A percentile compares a stretch with the other conserved stretches of the same genome.
Evolutionary conservation across 768 basidiomycete species (phyloP).

Genomic region (Naganishia antarctica): DNA sequence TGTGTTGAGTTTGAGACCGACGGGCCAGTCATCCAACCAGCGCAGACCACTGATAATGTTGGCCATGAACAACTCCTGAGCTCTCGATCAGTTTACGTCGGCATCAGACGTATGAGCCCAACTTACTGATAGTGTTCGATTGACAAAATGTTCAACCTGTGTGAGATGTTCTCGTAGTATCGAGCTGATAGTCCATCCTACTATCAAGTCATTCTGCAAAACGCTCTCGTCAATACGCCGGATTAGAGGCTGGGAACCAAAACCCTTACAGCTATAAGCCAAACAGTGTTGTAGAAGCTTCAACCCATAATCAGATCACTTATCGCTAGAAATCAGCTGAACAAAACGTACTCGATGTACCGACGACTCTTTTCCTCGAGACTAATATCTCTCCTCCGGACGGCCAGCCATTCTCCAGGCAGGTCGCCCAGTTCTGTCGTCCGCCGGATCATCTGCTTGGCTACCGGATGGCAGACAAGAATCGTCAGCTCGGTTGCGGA

Average conservation of each 20-base stretch:
- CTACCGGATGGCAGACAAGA: no score
- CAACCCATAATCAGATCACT: not conserved
- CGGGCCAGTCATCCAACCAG: conserved; percentile 95
- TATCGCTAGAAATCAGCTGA: not conserved
- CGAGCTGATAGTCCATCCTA: conserved; percentile 68
- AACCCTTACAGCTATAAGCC: conserved; percentile 62
- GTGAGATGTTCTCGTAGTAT: conserved; percentile 66
- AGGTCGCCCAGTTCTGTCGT: conserved; percentile 55
- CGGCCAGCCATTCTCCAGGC: conserved; percentile 52
- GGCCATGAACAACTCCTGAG: conserved; percentile 53
- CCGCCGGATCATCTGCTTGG: conserved; percentile 62
- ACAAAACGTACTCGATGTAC: conserved; percentile 63
- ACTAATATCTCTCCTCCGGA: conserved; percentile 43
- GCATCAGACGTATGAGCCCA: not conserved
- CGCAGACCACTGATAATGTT: conserved; percentile 57
- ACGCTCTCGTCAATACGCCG: not conserved
- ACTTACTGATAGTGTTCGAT: conserved; percentile 52
- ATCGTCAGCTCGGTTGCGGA: no score
- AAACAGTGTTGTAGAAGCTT: conserved; percentile 86
- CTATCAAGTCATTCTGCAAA: conserved; percentile 69
- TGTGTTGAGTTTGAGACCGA: conserved; percentile 89
- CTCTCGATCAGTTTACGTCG: not conserved
- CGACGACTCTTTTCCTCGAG: conserved; percentile 53
- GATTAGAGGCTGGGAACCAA: not conserved
- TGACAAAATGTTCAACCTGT: conserved; percentile 52